Base-by-base conservation (phyloP, 257 asterid genomes). In the Solanum dulcamara region DNA sequence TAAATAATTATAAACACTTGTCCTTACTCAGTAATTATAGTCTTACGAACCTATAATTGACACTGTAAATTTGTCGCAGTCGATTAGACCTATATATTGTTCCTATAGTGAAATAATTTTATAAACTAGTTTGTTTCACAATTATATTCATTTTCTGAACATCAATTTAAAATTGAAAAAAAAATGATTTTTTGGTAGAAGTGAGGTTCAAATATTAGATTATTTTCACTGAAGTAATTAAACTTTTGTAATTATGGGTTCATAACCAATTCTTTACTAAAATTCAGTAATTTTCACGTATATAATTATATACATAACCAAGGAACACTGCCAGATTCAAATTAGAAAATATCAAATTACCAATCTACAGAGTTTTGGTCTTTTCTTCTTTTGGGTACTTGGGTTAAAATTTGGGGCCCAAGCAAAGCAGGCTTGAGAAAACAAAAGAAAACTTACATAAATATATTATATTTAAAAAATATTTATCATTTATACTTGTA, bases 391-490 rank as follows among this genome's bases (percentile, higher is more conserved):
- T 20, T 10, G 48, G 26, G 40, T 71, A 22, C 5, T 62, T n/a
- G 42, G 10, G 3, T 42, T 17, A 37, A 87, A 84, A 87, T 92
- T 89, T 91, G 91, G 44, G 89, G 88, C 79, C 86, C 83, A 92
- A 91, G 93, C 67, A 88, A 86, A 86, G 7, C 48, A 38, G 51
- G n/a, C 53, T 42, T n/a, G 12, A 14, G 33, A 8, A 81, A 68
- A 40, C 8, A 3, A 8, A 68, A n/a, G n/a, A n/a, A n/a, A n/a
- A n/a, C n/a, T n/a, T n/a, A n/a, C n/a, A n/a, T n/a, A n/a, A n/a
- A n/a, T n/a, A n/a, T n/a, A n/a, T n/a, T n/a, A n/a, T n/a, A n/a
- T n/a, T n/a, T n/a, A n/a, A n/a, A n/a, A n/a, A n/a, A n/a, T n/a
- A n/a, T n/a, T n/a, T n/a, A n/a, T n/a, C n/a, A n/a, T n/a, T n/a